These are phyloP conservation scores for Phytophthora agathidicida DNA, from an alignment of 352 stramenopile species.

Conservation along the genomic window DNA sequence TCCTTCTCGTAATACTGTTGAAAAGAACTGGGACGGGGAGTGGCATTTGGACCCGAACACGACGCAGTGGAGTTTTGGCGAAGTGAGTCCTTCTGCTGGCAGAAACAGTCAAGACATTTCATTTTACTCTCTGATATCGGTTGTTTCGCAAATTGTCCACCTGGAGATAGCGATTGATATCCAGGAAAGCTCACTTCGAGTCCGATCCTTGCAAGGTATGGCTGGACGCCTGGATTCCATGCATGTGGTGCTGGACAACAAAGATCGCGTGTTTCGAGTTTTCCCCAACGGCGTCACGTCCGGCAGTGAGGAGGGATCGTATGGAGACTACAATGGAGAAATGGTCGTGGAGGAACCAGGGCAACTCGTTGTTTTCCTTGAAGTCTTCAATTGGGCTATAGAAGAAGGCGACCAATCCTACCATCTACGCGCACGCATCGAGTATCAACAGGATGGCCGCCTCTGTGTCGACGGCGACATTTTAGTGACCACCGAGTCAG, in stretches of 20 bases:
- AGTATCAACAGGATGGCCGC: constrained; percentile 45
- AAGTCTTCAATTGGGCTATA: constrained; percentile 56
- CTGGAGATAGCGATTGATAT: constrained; percentile 52
- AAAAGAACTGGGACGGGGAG: constrained; percentile 54
- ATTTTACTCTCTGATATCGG: constrained; percentile 46
- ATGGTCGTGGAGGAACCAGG: constrained; percentile 54
- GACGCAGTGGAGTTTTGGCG: constrained; percentile 38
- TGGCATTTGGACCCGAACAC: constrained; percentile 64
- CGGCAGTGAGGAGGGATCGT: constrained; percentile 43
- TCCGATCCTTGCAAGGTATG: constrained; percentile 40
- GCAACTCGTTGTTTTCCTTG: constrained; percentile 51
- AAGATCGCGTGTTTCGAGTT: constrained; percentile 62
- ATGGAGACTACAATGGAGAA: constrained; percentile 69
- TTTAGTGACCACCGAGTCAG: constrained; percentile 35
- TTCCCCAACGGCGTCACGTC: constrained; percentile 61
- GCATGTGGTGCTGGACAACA: constrained; percentile 62
- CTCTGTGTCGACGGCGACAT: constrained; percentile 58
- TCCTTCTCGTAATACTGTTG: constrained; percentile 35
- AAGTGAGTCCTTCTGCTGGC: not conserved
- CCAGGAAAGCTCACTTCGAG: constrained; percentile 38
- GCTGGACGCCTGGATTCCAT: constrained; percentile 41
- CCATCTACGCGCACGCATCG: constrained; percentile 50
- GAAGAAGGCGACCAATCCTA: constrained; percentile 34
- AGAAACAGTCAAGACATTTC: constrained; percentile 33
- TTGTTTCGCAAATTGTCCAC: constrained; percentile 54